A percentile compares a stretch with the other conserved stretches of the same genome.
phyloP scores from a whole-genome alignment of 2,329 filamentous ascomycete species.

The Beauveria pseudobassiana region DNA sequence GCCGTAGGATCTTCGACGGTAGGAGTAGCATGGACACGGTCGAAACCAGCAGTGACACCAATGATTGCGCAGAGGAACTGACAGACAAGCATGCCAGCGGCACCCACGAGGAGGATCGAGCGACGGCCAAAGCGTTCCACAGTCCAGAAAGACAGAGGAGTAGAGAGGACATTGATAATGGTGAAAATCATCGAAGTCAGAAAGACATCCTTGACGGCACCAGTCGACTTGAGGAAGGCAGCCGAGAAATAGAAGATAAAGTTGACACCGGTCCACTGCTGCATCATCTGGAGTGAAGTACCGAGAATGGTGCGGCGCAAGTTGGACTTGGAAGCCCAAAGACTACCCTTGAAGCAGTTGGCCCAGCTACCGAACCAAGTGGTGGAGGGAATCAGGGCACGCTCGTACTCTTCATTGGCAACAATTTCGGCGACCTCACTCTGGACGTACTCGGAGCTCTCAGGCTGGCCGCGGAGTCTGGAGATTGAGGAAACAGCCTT shows the following conservation, averaged over 20 bases:
- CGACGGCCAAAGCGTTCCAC: constrained; percentile 79
- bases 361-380: constrained; percentile 63
- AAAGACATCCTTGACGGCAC: constrained; percentile 71
- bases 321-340: constrained; percentile 57
- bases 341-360: constrained; percentile 58
- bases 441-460: constrained; percentile 67
- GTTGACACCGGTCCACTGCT: constrained; percentile 82
- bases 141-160: constrained; percentile 79
- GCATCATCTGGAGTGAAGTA: constrained; percentile 72
- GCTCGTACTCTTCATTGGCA: constrained; percentile 84
- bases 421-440: constrained; percentile 77
- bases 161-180: constrained; percentile 79
- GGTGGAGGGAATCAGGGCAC: constrained; percentile 55
- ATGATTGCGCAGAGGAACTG: constrained; percentile 81
- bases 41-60: constrained; percentile 54
- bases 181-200: constrained; percentile 80
- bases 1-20: constrained; percentile 27
- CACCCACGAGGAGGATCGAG: constrained; percentile 70
- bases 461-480: constrained; percentile 65
- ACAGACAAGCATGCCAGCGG: constrained; percentile 74
- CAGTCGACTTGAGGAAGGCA: constrained; percentile 72
- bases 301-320: constrained; percentile 64
- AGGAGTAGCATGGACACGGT: constrained; percentile 40
- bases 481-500: constrained; percentile 55
- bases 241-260: constrained; percentile 88